Percentiles rank a stretch among this genome's conserved stretches.
Evolutionary conservation across 306 rosid genomes (phyloP).

Genomic region (Purshia tridentata): DNA sequence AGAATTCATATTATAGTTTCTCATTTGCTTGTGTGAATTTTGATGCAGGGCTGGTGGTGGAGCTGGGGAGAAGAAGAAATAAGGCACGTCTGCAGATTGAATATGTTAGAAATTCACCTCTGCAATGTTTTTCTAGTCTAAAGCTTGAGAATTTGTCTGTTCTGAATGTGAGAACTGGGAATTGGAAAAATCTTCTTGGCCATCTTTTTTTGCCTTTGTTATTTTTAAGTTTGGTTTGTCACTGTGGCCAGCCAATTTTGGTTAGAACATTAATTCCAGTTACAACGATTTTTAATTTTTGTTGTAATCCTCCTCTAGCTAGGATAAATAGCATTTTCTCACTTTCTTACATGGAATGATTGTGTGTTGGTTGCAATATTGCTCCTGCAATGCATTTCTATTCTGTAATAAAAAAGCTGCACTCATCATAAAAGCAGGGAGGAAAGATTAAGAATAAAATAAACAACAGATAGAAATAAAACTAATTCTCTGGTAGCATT

Average conservation of each 20-base stretch:
- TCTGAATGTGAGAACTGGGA: conserved; percentile 13
- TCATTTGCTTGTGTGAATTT: not conserved
- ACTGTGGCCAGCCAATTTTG: not conserved
- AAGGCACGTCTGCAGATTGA: conserved; percentile 1
- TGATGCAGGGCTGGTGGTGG: conserved; percentile 88
- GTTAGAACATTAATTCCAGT: too few species aligned
- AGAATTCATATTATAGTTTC: not conserved
- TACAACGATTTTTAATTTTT: too few species aligned
- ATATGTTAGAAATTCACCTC: not conserved
- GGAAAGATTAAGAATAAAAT: too few species aligned
- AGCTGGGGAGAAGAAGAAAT: conserved; percentile 80
- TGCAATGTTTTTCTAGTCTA: not conserved
- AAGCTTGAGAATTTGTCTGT: conserved; percentile 9
- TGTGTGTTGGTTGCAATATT: too few species aligned
- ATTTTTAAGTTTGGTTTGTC: not conserved
- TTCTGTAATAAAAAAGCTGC: too few species aligned
- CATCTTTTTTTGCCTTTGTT: not conserved
- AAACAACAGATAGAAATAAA: too few species aligned
- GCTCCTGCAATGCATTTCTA: too few species aligned
- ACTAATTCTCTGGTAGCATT: too few species aligned
- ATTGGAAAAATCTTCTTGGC: conserved; percentile 14
- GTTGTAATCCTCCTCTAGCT: too few species aligned
- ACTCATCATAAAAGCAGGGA: too few species aligned
- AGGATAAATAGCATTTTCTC: too few species aligned
- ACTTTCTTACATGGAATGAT: too few species aligned